These are phyloP conservation scores for Oehlia diaphana DNA, from an alignment of 192 early-diverging fungal species.

Conservation along the genomic window DNA sequence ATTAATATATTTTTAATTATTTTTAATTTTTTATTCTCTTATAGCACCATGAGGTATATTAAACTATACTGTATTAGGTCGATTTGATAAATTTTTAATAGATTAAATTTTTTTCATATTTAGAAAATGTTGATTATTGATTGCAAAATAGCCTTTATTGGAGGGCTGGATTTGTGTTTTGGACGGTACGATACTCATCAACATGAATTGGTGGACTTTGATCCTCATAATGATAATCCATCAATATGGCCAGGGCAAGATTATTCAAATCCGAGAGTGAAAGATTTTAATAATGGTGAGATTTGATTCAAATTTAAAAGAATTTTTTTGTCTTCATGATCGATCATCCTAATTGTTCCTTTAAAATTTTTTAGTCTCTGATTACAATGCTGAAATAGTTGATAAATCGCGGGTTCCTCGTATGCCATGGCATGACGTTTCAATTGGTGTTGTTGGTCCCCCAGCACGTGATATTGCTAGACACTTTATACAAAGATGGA, in stretches of 20 bases:
- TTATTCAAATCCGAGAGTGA: slow-evolving; percentile 84
- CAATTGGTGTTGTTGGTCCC: slow-evolving; percentile 73
- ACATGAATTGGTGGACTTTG: slow-evolving; percentile 75
- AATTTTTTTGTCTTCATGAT: neutral
- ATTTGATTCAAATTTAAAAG: neutral
- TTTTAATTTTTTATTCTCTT: neutral
- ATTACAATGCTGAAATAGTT: slow-evolving; percentile 48
- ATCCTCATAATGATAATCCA: slow-evolving; percentile 36
- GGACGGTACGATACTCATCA: slow-evolving; percentile 80
- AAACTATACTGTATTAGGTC: too few relatives aligned
- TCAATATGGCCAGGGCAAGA: slow-evolving; percentile 68
- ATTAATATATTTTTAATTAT: neutral
- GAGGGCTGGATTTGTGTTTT: slow-evolving; percentile 84
- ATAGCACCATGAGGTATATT: neutral
- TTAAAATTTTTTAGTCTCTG: slow-evolving; percentile 40
- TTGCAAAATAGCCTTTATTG: slow-evolving; percentile 77
- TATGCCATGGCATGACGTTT: slow-evolving; percentile 93
- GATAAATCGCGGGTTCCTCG: slow-evolving; percentile 53
- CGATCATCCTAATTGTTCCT: neutral
- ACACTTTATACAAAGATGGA: slow-evolving; percentile 93
- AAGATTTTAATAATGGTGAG: slow-evolving; percentile 61
- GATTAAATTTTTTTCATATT: neutral
- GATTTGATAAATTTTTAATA: neutral
- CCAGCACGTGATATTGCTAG: slow-evolving; percentile 80
- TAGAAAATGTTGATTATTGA: slow-evolving; percentile 82